Evolutionary conservation across 2,329 filamentous ascomycete species (phyloP).

Genomic region (Didymella pinodella): DNA sequence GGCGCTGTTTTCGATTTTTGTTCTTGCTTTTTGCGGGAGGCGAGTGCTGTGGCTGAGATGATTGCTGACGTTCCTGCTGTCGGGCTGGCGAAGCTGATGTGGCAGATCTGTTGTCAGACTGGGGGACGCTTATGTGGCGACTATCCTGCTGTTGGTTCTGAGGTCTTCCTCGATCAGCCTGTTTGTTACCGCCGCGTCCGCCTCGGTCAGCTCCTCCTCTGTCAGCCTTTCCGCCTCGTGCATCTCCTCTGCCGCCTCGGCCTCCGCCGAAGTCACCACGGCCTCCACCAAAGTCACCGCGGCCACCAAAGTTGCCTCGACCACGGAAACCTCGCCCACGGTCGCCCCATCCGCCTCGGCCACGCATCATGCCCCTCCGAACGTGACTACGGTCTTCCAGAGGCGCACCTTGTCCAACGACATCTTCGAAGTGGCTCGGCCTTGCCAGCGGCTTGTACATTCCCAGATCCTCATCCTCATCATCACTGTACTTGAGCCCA

Average conservation of each 20-base stretch:
- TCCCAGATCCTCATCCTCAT: constrained; percentile 54
- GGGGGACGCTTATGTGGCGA: constrained; percentile 27
- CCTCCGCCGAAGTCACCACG: constrained; percentile 34
- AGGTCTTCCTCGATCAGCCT: constrained; percentile 33
- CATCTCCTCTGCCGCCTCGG: constrained; percentile 35
- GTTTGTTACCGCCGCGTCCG: constrained; percentile 40
- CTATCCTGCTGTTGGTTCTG: constrained; percentile 39
- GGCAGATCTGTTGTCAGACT: constrained; percentile 28
- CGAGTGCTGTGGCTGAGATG: constrained; percentile 31
- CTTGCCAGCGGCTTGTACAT: constrained; percentile 59
- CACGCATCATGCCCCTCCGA: constrained; percentile 44
- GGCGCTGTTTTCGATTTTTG: constrained; percentile 42
- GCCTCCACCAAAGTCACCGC: constrained; percentile 25
- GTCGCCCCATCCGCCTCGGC: constrained; percentile 46
- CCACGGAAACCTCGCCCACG: constrained; percentile 49
- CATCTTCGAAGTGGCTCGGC: constrained; percentile 56
- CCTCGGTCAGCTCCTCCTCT: constrained; percentile 34
- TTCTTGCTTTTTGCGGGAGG: constrained; percentile 38
- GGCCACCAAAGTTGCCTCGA: constrained; percentile 38
- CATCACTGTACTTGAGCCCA: constrained; percentile 54
- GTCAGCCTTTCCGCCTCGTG: constrained; percentile 14
- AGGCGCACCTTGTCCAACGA: constrained; percentile 53
- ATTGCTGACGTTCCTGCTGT: constrained; percentile 30
- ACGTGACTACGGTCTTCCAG: constrained; percentile 50
- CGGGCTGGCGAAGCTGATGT: constrained; percentile 41